A percentile compares a stretch with the other conserved stretches of the same genome.
Evolutionary conservation across 257 asterid species (phyloP).

Genomic region (Scutellaria minor): DNA sequence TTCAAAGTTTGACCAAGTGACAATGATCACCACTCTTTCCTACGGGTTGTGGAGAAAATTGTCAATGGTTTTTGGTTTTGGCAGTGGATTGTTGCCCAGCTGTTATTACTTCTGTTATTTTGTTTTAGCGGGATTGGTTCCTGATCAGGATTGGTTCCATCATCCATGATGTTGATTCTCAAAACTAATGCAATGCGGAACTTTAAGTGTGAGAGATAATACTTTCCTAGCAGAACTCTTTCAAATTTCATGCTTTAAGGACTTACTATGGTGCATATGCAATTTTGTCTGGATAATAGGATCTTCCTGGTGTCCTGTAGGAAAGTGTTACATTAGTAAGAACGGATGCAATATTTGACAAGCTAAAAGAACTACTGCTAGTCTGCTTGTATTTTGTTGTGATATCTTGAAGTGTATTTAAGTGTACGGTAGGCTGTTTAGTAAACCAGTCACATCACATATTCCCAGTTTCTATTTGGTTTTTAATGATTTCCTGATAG

Average conservation of each 20-base stretch:
- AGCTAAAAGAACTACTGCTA: not conserved
- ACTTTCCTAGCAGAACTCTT: not conserved
- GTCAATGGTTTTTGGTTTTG: not conserved
- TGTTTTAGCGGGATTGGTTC: not conserved
- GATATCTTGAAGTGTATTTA: constrained; percentile 3
- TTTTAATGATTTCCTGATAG: constrained; percentile 2
- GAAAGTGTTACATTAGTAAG: not conserved
- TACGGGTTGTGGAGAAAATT: not conserved
- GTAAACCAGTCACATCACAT: not conserved
- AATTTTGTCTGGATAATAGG: not conserved
- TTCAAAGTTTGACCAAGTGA: constrained; percentile 13
- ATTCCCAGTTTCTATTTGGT: constrained; percentile 19
- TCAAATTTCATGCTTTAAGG: not conserved
- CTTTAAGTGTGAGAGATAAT: not conserved
- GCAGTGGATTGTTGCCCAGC: not conserved
- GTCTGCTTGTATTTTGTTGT: not conserved
- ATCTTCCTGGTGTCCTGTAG: not conserved
- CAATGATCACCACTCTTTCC: not conserved
- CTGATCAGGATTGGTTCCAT: no score
- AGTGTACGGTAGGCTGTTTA: not conserved
- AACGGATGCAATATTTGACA: not conserved
- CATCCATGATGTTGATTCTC: not conserved
- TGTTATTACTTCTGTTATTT: not conserved
- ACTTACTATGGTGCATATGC: not conserved
- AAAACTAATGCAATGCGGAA: not conserved